Evolutionary conservation across 495 filamentous ascomycete genomes (phyloP).

Genomic region (Beverwykella pulmonaria): DNA sequence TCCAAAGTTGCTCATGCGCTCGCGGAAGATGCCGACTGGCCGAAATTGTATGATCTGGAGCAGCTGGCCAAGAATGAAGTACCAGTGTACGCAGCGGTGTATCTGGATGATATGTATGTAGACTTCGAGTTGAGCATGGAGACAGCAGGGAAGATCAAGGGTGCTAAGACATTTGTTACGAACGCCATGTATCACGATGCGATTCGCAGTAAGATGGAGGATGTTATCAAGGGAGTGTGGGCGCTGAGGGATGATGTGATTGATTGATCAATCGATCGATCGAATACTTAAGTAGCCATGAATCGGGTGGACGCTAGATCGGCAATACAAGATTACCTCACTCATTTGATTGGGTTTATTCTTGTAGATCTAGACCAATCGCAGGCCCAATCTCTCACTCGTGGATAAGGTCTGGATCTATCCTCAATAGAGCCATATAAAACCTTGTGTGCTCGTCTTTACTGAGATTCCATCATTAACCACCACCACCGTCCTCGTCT

Average conservation of each 20-base stretch:
- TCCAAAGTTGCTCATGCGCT: slow-evolving; percentile 68
- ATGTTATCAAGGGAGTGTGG: slow-evolving; percentile 54
- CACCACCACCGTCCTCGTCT: too few species aligned
- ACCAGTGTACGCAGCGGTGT: slow-evolving; percentile 86
- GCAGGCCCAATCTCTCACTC: too few species aligned
- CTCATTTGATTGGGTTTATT: too few species aligned
- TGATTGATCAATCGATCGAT: slow-evolving; percentile 30
- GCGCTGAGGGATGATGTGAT: slow-evolving; percentile 47
- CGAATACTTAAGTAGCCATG: too few species aligned
- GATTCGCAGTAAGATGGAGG: slow-evolving; percentile 68
- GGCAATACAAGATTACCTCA: too few species aligned
- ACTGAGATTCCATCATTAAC: too few species aligned
- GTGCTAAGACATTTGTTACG: slow-evolving; percentile 78
- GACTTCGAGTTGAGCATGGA: slow-evolving; percentile 70
- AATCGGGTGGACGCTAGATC: too few species aligned
- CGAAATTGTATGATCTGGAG: slow-evolving; percentile 71
- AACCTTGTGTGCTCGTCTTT: too few species aligned
- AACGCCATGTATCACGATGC: slow-evolving; percentile 88
- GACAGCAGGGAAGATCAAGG: slow-evolving; percentile 75
- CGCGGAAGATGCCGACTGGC: slow-evolving; percentile 69
- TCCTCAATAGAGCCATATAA: too few species aligned
- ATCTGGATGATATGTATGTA: slow-evolving; percentile 93
- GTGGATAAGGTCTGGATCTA: too few species aligned
- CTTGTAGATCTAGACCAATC: too few species aligned
- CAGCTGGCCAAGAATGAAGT: slow-evolving; percentile 78